phyloP scores from a whole-genome alignment of 2,329 filamentous ascomycete species.

The Tolypocladium album region DNA sequence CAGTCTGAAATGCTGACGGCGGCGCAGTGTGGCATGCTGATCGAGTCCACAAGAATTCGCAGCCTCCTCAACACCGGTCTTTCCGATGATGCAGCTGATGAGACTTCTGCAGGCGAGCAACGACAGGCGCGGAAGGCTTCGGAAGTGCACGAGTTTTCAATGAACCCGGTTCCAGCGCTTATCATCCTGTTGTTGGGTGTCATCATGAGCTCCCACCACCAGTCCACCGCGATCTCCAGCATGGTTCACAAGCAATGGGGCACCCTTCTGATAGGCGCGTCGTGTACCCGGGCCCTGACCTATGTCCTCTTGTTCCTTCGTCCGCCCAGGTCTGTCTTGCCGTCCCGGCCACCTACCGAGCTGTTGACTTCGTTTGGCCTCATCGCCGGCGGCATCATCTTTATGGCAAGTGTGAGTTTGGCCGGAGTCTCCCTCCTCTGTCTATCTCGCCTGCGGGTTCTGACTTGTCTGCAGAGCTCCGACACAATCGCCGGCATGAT shows the following conservation, averaged over 20 bases:
- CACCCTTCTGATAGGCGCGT: conserved; percentile 68
- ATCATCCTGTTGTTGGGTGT: conserved; percentile 79
- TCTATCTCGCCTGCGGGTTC: neutral
- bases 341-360: conserved; percentile 81
- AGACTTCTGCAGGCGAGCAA: conserved; percentile 31
- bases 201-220: conserved; percentile 93
- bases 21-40: conserved; percentile 63
- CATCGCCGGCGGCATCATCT: conserved; percentile 77
- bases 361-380: conserved; percentile 80
- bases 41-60: conserved; percentile 64
- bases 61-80: conserved; percentile 51
- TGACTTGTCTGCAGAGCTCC: conserved; percentile 42
- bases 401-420: conserved; percentile 73
- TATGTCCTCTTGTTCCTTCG: conserved; percentile 72
- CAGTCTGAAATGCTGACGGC: neutral
- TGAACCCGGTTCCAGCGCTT: conserved; percentile 82
- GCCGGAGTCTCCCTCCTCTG: neutral
- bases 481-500: conserved; percentile 73
- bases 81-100: conserved; percentile 20
- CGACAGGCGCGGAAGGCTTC: conserved; percentile 44
- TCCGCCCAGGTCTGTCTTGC: conserved; percentile 69
- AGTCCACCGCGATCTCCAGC: conserved; percentile 69
- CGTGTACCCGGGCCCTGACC: conserved; percentile 66
- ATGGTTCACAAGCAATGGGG: conserved; percentile 97
- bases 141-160: conserved; percentile 58